Conservation (phyloP, 805 yeast species). For the Metschnikowia noctiluminum region DNA sequence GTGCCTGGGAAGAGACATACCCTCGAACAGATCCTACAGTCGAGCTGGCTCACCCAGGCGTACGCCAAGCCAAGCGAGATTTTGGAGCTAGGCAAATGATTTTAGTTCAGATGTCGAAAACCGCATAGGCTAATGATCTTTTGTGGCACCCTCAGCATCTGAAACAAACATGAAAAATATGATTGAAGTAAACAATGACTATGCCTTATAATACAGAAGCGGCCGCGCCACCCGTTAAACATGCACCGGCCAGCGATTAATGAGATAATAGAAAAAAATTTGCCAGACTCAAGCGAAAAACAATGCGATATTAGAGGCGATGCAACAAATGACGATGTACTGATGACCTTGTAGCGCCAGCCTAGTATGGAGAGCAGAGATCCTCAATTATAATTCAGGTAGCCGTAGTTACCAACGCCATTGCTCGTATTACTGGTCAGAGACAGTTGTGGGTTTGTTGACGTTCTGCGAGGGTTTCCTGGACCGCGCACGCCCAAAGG, state of each 20-base stretch:
- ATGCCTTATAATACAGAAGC: constrained; percentile 8
- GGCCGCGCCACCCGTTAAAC: not conserved
- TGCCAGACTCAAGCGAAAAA: not conserved
- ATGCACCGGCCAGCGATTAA: not conserved
- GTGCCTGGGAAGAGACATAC: constrained; percentile 22
- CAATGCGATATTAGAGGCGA: not conserved
- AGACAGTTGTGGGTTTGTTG: constrained; percentile 25
- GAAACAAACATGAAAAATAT: constrained; percentile 1
- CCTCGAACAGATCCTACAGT: constrained; percentile 22
- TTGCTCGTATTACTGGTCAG: constrained; percentile 12
- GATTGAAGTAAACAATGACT: constrained; percentile 11
- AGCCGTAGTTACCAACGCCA: constrained; percentile 36
- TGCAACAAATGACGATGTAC: constrained; percentile 5
- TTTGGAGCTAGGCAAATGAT: constrained; percentile 13
- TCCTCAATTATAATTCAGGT: constrained; percentile 28
- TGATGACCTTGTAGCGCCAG: not conserved
- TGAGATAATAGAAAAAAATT: not conserved
- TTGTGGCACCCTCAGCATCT: too few species aligned
- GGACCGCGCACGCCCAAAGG: constrained; percentile 94
- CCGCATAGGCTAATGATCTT: too few species aligned
- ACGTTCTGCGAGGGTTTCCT: constrained; percentile 41
- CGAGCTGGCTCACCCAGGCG: constrained; percentile 38
- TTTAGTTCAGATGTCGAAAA: too few species aligned
- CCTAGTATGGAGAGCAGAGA: not conserved
- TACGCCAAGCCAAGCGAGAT: constrained; percentile 39